Evolutionary conservation across 768 basidiomycete genomes (phyloP).

Genomic region (Cytidiella melzeri): DNA sequence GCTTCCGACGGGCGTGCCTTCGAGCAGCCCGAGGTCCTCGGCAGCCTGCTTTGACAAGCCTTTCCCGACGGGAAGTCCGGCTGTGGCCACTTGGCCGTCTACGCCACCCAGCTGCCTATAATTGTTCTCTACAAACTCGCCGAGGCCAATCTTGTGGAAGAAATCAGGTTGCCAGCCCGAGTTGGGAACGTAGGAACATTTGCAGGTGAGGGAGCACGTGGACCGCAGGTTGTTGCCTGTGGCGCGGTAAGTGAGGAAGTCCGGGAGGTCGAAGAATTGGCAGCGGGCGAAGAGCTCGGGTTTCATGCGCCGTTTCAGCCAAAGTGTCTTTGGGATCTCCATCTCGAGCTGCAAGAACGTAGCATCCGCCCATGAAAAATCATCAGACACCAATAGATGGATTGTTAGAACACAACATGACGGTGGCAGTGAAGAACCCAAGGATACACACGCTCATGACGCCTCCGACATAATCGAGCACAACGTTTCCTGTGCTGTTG

Average conservation of each 20-base stretch:
- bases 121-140: slow-evolving; percentile 56
- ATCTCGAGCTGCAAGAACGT: slow-evolving; percentile 70
- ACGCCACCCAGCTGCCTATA: slow-evolving; percentile 73
- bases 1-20: slow-evolving; percentile 90
- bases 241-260: slow-evolving; percentile 90
- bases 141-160: slow-evolving; percentile 79
- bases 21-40: slow-evolving; percentile 73
- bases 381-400: too few relatives aligned
- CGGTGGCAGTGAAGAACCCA: background rate
- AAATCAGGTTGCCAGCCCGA: slow-evolving; percentile 88
- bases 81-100: slow-evolving; percentile 61
- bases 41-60: slow-evolving; percentile 80
- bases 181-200: slow-evolving; percentile 86
- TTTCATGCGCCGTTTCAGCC: slow-evolving; percentile 90
- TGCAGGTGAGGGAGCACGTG: slow-evolving; percentile 92
- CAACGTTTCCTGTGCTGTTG: slow-evolving; percentile 77
- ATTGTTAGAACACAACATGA: too few relatives aligned
- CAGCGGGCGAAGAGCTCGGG: slow-evolving; percentile 61
- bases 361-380: too few relatives aligned
- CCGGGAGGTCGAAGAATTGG: slow-evolving; percentile 90
- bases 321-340: slow-evolving; percentile 96
- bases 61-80: slow-evolving; percentile 78
- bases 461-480: slow-evolving; percentile 93
- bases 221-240: slow-evolving; percentile 71
- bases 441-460: slow-evolving; percentile 73